Evolutionary conservation across 768 basidiomycete genomes (phyloP).

Genomic region (Psilocybe sp.): DNA sequence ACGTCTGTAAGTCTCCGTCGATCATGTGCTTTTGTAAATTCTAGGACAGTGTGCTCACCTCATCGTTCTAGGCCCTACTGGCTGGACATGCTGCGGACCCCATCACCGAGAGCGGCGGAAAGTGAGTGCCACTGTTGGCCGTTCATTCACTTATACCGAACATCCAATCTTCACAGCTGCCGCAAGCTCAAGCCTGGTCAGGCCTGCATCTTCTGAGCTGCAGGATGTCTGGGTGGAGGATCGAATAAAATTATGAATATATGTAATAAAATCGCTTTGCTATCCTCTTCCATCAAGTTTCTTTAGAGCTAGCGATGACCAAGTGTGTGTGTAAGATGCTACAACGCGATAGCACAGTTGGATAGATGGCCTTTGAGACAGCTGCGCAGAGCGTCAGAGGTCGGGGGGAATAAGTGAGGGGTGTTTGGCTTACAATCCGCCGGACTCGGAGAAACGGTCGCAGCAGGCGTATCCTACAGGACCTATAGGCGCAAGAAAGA

Average conservation of each 20-base stretch:
- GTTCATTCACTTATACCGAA: not conserved
- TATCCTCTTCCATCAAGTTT: too few relatives aligned
- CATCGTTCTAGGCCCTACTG: not conserved
- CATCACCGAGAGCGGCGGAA: not conserved
- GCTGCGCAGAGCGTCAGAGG: too few relatives aligned
- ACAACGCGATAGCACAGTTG: too few relatives aligned
- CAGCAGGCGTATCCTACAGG: not conserved
- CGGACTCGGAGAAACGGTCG: not conserved
- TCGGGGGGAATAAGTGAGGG: too few relatives aligned
- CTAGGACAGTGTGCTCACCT: not conserved
- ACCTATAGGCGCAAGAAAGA: too few relatives aligned
- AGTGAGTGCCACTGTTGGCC: not conserved
- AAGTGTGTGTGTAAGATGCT: too few relatives aligned
- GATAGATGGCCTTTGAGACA: too few relatives aligned
- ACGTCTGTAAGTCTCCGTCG: not conserved
- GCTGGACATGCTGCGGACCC: not conserved
- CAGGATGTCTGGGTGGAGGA: too few relatives aligned
- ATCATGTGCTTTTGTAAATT: not conserved
- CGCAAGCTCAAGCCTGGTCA: not conserved
- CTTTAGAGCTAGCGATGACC: too few relatives aligned
- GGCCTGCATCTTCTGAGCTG: not conserved
- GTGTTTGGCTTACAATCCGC: not conserved
- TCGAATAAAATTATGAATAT: too few relatives aligned
- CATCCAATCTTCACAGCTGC: not conserved
- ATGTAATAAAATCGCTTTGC: too few relatives aligned